phyloP scores from a whole-genome alignment of 2,329 filamentous ascomycete genomes.

The Colletotrichum sojae region DNA sequence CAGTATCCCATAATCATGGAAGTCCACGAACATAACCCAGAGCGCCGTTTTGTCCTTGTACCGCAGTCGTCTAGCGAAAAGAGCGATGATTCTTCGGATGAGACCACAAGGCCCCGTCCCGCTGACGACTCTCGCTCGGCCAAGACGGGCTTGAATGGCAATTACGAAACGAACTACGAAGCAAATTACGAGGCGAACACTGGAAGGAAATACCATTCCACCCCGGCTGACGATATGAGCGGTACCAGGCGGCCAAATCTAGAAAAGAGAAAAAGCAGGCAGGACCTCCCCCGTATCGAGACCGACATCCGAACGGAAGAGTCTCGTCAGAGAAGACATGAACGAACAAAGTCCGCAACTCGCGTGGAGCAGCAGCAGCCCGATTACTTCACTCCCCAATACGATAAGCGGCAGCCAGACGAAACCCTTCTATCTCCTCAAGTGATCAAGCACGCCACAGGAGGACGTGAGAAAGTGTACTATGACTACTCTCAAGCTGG shows the following conservation, averaged over 20 bases:
- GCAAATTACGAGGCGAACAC: constrained; percentile 55
- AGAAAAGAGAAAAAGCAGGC: constrained; percentile 52
- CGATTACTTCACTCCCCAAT: constrained; percentile 50
- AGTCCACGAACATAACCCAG: constrained; percentile 71
- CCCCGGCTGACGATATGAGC: constrained; percentile 45
- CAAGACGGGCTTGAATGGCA: constrained; percentile 33
- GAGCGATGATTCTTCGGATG: constrained; percentile 42
- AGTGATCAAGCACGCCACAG: constrained; percentile 56
- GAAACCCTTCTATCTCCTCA: constrained; percentile 59
- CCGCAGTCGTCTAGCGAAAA: constrained; percentile 47
- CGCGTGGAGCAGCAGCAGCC: constrained; percentile 48
- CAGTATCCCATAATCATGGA: constrained; percentile 78
- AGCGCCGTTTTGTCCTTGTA: constrained; percentile 76
- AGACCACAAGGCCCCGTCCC: constrained; percentile 43
- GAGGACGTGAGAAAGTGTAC: constrained; percentile 60
- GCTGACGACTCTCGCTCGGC: constrained; percentile 37
- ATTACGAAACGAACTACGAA: constrained; percentile 56
- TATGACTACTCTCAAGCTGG: constrained; percentile 46
- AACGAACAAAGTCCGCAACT: constrained; percentile 54
- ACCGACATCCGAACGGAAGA: constrained; percentile 52
- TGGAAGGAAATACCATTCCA: constrained; percentile 55
- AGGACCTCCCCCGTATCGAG: constrained; percentile 61
- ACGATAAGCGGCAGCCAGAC: constrained; percentile 44
- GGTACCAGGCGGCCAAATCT: constrained; percentile 42
- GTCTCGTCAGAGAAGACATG: constrained; percentile 47